These are phyloP conservation scores for Linnemannia zychae DNA, from an alignment of 192 early-diverging fungal species.

Conservation along the genomic window DNA sequence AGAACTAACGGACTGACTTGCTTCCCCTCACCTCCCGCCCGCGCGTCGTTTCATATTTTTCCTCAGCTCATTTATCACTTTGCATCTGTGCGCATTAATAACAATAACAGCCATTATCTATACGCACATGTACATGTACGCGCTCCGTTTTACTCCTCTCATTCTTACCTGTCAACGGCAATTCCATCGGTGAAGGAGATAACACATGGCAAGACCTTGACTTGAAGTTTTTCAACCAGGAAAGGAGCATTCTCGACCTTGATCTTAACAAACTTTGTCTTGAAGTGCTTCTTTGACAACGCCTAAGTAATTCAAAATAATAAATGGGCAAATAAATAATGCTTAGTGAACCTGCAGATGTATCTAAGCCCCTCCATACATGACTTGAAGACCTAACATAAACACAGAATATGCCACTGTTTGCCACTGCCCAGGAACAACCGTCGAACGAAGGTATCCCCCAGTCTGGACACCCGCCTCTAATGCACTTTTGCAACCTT, in stretches of 20 bases:
- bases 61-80: neutral
- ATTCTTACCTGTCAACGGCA: slow-evolving; percentile 74
- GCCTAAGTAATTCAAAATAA: no score
- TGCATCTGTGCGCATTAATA: neutral
- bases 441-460: no score
- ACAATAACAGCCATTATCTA: neutral
- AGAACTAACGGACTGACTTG: no score
- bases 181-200: slow-evolving; percentile 82
- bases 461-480: no score
- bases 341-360: neutral
- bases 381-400: no score
- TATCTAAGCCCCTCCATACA: no score
- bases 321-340: slow-evolving; percentile 1
- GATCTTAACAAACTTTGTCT: slow-evolving; percentile 91
- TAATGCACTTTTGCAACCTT: no score
- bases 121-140: neutral
- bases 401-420: no score
- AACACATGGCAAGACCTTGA: slow-evolving; percentile 92
- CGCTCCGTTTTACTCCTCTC: neutral
- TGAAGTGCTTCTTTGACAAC: slow-evolving; percentile 84
- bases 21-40: neutral
- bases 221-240: slow-evolving; percentile 88
- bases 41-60: neutral
- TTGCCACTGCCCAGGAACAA: no score
- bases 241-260: slow-evolving; percentile 93